phyloP scores from a whole-genome alignment of 2,329 filamentous ascomycete genomes.

The Fusarium virguliforme region DNA sequence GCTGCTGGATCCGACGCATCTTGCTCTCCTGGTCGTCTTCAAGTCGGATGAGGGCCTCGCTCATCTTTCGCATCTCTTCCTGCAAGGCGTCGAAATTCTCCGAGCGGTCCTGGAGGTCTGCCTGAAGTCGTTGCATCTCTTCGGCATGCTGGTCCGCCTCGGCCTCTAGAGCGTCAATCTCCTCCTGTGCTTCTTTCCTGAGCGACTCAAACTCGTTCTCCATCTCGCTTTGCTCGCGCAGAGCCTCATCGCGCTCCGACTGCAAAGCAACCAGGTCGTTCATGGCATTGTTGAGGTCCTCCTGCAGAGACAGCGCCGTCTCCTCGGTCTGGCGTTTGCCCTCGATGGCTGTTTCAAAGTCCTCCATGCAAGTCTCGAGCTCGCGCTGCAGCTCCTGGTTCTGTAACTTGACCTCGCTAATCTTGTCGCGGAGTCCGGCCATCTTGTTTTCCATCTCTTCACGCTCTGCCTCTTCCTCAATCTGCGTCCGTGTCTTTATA shows the following conservation, averaged over 20 bases:
- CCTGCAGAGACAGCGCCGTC: slow-evolving; percentile 76
- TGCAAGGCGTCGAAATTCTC: slow-evolving; percentile 95
- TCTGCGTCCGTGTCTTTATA: slow-evolving; percentile 75
- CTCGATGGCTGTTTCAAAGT: slow-evolving; percentile 82
- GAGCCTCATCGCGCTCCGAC: slow-evolving; percentile 87
- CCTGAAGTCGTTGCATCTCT: slow-evolving; percentile 78
- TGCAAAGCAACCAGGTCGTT: slow-evolving; percentile 86
- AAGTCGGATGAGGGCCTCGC: slow-evolving; percentile 86
- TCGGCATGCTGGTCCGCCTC: slow-evolving; percentile 81
- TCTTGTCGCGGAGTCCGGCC: slow-evolving; percentile 86
- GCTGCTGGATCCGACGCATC: slow-evolving; percentile 82
- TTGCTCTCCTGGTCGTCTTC: slow-evolving; percentile 92
- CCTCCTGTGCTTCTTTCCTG: slow-evolving; percentile 75
- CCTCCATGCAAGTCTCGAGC: slow-evolving; percentile 83
- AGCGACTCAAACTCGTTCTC: slow-evolving; percentile 75
- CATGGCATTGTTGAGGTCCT: slow-evolving; percentile 84
- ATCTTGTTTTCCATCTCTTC: slow-evolving; percentile 90
- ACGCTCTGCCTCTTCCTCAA: slow-evolving; percentile 80
- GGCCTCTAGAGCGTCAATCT: slow-evolving; percentile 77
- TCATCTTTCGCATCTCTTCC: slow-evolving; percentile 92
- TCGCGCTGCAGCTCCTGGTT: slow-evolving; percentile 92
- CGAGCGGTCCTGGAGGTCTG: slow-evolving; percentile 81
- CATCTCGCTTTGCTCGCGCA: slow-evolving; percentile 75
- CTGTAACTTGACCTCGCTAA: slow-evolving; percentile 88
- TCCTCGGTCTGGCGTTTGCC: slow-evolving; percentile 74